These are phyloP conservation scores for Hymenochaete sp. DNA, from an alignment of 1,284 basidiomycete genomes.

Conservation along the genomic window DNA sequence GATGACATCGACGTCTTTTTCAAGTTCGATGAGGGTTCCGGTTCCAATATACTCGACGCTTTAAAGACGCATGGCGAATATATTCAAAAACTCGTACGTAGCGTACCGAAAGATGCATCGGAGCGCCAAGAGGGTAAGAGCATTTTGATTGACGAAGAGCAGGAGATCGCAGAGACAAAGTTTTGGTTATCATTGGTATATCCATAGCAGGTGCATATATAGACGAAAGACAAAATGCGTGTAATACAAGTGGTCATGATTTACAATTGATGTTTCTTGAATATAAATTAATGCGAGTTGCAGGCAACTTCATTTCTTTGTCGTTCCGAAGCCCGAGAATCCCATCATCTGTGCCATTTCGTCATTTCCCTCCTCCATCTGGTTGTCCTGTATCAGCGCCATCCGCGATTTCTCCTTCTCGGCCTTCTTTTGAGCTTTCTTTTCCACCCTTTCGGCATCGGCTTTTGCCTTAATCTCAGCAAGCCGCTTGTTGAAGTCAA, in stretches of 20 bases:
- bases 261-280: too few relatives aligned
- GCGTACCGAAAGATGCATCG: constrained; percentile 55
- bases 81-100: constrained; percentile 72
- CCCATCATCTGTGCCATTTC: constrained; percentile 87
- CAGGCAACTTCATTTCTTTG: constrained; percentile 59
- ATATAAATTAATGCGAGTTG: constrained; percentile 16
- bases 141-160: constrained; percentile 75
- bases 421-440: constrained; percentile 65
- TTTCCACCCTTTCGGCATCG: constrained; percentile 49
- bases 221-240: constrained; percentile 19
- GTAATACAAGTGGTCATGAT: background rate
- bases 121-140: constrained; percentile 40
- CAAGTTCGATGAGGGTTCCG: constrained; percentile 64
- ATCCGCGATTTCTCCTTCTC: constrained; percentile 62
- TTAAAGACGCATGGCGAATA: constrained; percentile 64
- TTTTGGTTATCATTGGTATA: constrained; percentile 63
- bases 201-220: constrained; percentile 17
- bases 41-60: constrained; percentile 62
- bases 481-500: constrained; percentile 87
- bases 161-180: constrained; percentile 79
- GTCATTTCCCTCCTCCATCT: constrained; percentile 36
- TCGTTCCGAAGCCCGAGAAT: constrained; percentile 82
- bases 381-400: constrained; percentile 48
- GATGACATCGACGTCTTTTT: constrained; percentile 93
- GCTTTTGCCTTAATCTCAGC: constrained; percentile 76